phyloP scores from a whole-genome alignment of 1,284 basidiomycete genomes.

The Ustilago esculenta region DNA sequence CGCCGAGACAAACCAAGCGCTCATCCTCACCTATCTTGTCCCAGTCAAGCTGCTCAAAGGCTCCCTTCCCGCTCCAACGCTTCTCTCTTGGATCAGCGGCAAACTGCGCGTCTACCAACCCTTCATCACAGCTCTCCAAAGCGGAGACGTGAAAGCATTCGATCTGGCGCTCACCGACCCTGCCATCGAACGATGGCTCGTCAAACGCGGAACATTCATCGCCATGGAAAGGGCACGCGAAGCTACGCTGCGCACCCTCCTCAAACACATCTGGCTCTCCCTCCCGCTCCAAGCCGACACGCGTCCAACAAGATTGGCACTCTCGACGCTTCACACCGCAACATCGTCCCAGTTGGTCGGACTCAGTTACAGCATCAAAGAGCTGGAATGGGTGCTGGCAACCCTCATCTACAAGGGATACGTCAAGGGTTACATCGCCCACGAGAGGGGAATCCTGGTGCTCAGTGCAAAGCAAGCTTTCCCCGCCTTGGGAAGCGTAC shows the following conservation, averaged over 20 bases:
- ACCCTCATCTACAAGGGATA: slow-evolving; percentile 93
- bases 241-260: slow-evolving; percentile 82
- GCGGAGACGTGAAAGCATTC: slow-evolving; percentile 81
- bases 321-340: slow-evolving; percentile 38
- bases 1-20: slow-evolving; percentile 79
- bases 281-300: neutral
- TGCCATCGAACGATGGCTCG: slow-evolving; percentile 73
- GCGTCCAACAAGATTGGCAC: slow-evolving; percentile 35
- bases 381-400: slow-evolving; percentile 87
- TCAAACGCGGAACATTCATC: slow-evolving; percentile 84
- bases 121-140: slow-evolving; percentile 80
- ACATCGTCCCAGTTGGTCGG: slow-evolving; percentile 27
- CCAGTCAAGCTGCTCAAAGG: slow-evolving; percentile 87
- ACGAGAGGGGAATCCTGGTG: slow-evolving; percentile 91
- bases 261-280: slow-evolving; percentile 81
- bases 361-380: slow-evolving; percentile 72
- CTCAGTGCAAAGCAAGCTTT: slow-evolving; percentile 84
- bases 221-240: slow-evolving; percentile 88
- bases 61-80: slow-evolving; percentile 77
- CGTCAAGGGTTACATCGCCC: slow-evolving; percentile 94
- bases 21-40: slow-evolving; percentile 88
- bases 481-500: slow-evolving; percentile 69
- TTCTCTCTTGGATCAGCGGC: slow-evolving; percentile 77
- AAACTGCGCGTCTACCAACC: slow-evolving; percentile 80
- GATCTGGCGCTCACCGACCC: slow-evolving; percentile 75